These are phyloP conservation scores for Chrysophaeum taylorii DNA, from an alignment of 352 stramenopile genomes.

Conservation along the genomic window DNA sequence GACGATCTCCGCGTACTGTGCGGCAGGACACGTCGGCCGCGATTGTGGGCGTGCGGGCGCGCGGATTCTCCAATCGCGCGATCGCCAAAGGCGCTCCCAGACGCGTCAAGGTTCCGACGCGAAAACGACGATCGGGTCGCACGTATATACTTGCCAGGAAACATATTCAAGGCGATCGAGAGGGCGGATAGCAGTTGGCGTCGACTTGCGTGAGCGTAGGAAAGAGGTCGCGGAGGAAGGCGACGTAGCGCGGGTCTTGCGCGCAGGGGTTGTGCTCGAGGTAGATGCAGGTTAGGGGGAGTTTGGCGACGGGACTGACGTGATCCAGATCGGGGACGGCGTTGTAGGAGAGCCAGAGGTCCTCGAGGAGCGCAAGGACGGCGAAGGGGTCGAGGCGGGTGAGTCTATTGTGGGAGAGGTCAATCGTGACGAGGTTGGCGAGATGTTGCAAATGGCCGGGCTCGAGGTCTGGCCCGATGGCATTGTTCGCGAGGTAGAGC, in stretches of 20 bases:
- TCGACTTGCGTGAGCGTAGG: background rate
- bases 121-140: too few relatives aligned
- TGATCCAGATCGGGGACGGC: slow-evolving; percentile 18
- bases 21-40: too few relatives aligned
- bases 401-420: slow-evolving; percentile 54
- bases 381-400: slow-evolving; percentile 22
- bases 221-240: background rate
- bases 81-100: too few relatives aligned
- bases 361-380: slow-evolving; percentile 27
- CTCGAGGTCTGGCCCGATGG: slow-evolving; percentile 55
- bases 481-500: slow-evolving; percentile 94
- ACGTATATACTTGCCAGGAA: too few relatives aligned
- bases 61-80: too few relatives aligned
- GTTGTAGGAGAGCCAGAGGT: slow-evolving; percentile 37
- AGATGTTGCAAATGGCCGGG: background rate
- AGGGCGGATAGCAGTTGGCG: background rate
- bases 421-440: slow-evolving; percentile 29
- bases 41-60: too few relatives aligned
- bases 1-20: too few relatives aligned
- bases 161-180: too few relatives aligned
- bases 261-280: slow-evolving; percentile 74
- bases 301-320: slow-evolving; percentile 13
- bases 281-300: slow-evolving; percentile 53
- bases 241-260: slow-evolving; percentile 62
- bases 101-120: too few relatives aligned